Evolutionary conservation across 805 yeast genomes (phyloP), one percentile per base, ranked within the genome.

Genomic region (Dipodascopsis uninucleata): DNA sequence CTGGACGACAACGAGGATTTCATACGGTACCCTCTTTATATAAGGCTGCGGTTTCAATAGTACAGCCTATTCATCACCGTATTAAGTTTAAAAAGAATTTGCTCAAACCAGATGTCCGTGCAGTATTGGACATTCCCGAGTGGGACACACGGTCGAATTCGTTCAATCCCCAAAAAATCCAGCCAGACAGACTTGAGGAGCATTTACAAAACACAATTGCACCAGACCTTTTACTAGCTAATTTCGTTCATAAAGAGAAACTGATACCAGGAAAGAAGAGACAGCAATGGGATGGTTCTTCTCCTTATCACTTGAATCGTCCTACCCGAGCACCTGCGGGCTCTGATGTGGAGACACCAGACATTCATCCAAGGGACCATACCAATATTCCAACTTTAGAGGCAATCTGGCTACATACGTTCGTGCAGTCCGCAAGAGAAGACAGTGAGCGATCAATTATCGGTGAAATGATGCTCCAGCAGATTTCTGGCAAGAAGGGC

Each of bases 401-500:
- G 43, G 71, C 77, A n/a, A 74, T 94, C 33, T 72, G 77, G 31
- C 70, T 93, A 58, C 85, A 85, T 65, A 78, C 94, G 58, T 90
- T 77, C 60, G 90, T 78, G 36, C 79, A 77, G 33, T 86, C 93
- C 5, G 68, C 69, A 20, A 77, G 77, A 55, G 80, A 76, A 45
- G 79, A 82, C 58, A 75, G 79, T 34, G 81, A 87, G 68, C 71
- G 79, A 49, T 85, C 87, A 24, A 76, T 88, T 44, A 75, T 88
- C 26, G 86, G 95, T 8, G 71, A 78, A 40, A 72, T 86, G 48
- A 90, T 85, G 67, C 62, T 93, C 46, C 94, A 93, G 58, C 97
- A 90, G 64, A 84, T 93, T 59, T 90, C 98, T n/a, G 95, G 95
- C 50, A 79, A 75, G 50, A 85, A 87, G 64, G 88, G 97, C 29